phyloP scores from a whole-genome alignment of 257 asterid species.

The Coffea canephora region DNA sequence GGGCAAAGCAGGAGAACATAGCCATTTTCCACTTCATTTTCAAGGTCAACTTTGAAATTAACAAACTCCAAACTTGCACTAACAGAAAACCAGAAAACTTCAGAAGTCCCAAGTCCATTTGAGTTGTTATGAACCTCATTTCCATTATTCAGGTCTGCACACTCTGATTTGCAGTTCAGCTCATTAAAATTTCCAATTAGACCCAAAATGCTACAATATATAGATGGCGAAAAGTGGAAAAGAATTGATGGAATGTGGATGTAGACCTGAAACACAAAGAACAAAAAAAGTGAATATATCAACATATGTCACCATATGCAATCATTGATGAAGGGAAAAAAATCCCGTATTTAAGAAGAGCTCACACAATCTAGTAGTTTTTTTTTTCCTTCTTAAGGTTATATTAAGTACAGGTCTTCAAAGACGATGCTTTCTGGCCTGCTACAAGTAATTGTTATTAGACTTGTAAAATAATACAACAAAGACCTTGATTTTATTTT shows the following conservation, averaged over 20 bases:
- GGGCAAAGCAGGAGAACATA: slow-evolving; percentile 46
- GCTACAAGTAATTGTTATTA: too few species aligned
- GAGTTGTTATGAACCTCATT: slow-evolving; percentile 31
- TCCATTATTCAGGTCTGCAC: slow-evolving; percentile 19
- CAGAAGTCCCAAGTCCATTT: slow-evolving; percentile 31
- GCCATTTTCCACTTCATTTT: slow-evolving; percentile 51
- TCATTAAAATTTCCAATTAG: slow-evolving; percentile 37
- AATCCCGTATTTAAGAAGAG: not conserved
- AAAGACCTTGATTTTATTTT: too few species aligned
- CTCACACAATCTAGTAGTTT: too few species aligned
- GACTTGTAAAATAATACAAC: too few species aligned
- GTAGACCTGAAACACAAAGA: slow-evolving; percentile 50
- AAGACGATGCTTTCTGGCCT: too few species aligned
- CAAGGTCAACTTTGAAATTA: slow-evolving; percentile 60
- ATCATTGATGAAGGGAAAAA: not conserved
- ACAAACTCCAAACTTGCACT: slow-evolving; percentile 47
- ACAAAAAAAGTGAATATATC: not conserved
- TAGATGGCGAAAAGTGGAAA: slow-evolving; percentile 64
- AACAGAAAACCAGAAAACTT: slow-evolving; percentile 53
- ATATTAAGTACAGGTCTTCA: too few species aligned
- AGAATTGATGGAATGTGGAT: slow-evolving; percentile 57
- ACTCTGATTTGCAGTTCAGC: slow-evolving; percentile 44
- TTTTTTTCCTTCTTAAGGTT: too few species aligned
- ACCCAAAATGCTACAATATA: slow-evolving; percentile 51
- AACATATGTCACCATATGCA: too few species aligned